Percentiles rank a stretch among this genome's conserved stretches.
phyloP scores from a whole-genome alignment of 1,139 yeast genomes.

The Blastobotrys indianensis region DNA sequence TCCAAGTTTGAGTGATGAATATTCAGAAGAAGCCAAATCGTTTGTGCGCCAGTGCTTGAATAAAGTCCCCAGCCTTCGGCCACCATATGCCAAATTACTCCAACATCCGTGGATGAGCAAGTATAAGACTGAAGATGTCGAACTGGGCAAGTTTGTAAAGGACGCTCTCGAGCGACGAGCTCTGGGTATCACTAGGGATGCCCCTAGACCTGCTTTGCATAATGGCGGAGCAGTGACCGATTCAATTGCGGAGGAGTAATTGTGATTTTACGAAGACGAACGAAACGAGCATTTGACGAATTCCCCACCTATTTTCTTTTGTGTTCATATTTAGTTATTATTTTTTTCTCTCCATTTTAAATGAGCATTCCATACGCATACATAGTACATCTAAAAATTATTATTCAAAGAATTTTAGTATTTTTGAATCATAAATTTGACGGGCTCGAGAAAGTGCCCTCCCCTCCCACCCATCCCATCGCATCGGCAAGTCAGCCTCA shows the following conservation, averaged over 20 bases:
- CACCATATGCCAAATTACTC: slow-evolving; percentile 69
- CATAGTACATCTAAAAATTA: too few relatives aligned
- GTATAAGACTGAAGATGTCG: slow-evolving; percentile 41
- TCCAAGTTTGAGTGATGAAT: slow-evolving; percentile 62
- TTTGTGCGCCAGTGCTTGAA: slow-evolving; percentile 77
- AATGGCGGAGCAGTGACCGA: slow-evolving; percentile 11
- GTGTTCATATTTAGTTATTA: too few relatives aligned
- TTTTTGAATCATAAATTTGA: too few relatives aligned
- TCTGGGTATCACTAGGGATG: neutral
- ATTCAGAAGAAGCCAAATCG: slow-evolving; percentile 69
- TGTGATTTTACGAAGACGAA: too few relatives aligned
- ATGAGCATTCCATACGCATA: too few relatives aligned
- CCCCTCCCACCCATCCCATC: too few relatives aligned
- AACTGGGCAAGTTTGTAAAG: slow-evolving; percentile 40
- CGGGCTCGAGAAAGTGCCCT: too few relatives aligned
- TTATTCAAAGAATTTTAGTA: too few relatives aligned
- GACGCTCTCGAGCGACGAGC: slow-evolving; percentile 17
- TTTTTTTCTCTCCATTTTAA: too few relatives aligned
- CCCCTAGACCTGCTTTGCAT: slow-evolving; percentile 15
- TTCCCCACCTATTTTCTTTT: too few relatives aligned
- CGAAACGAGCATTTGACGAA: too few relatives aligned
- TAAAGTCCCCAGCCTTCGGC: slow-evolving; percentile 75
- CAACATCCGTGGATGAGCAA: slow-evolving; percentile 77
- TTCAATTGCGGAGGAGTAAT: neutral
- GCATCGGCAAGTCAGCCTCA: too few relatives aligned